Evolutionary conservation across 2,329 filamentous ascomycete genomes (phyloP).

Genomic region (Diaporthe velutina): DNA sequence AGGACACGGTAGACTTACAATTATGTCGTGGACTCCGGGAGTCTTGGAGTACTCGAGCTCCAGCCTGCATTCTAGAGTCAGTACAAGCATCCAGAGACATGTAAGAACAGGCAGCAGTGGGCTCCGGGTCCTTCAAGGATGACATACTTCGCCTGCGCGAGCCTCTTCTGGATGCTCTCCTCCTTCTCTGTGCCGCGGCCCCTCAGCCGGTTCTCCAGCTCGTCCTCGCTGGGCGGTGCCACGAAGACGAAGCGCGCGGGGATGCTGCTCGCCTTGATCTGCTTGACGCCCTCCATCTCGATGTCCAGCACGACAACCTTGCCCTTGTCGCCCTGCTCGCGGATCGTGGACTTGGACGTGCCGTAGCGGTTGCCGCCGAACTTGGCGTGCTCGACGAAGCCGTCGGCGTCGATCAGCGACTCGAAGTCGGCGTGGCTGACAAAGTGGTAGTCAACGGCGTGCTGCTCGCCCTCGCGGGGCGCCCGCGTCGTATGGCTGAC

Average conservation of each 20-base stretch:
- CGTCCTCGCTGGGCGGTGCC: constrained; percentile 80
- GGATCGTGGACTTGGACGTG: constrained; percentile 83
- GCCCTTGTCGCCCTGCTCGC: constrained; percentile 78
- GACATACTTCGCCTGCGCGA: constrained; percentile 72
- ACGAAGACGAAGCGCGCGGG: constrained; percentile 88
- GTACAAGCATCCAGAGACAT: background rate
- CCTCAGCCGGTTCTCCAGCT: constrained; percentile 80
- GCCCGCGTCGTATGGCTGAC: constrained; percentile 84
- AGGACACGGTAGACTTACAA: constrained; percentile 40
- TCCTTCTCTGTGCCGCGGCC: constrained; percentile 85
- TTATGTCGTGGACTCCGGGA: constrained; percentile 66
- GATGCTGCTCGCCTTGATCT: constrained; percentile 83
- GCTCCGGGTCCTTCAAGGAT: background rate
- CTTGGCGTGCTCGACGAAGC: constrained; percentile 87
- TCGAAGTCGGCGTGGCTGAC: constrained; percentile 76
- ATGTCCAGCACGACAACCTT: constrained; percentile 90
- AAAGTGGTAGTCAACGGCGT: constrained; percentile 88
- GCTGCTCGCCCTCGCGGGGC: constrained; percentile 79
- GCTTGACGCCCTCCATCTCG: constrained; percentile 98
- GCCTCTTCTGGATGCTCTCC: constrained; percentile 75
- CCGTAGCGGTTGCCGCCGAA: constrained; percentile 92
- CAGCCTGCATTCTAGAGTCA: constrained; percentile 47
- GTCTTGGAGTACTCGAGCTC: constrained; percentile 81
- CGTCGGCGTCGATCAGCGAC: constrained; percentile 73
- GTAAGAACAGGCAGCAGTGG: background rate